phyloP scores from a whole-genome alignment of 1,284 basidiomycete species.

The Pisolithus thermaeus region DNA sequence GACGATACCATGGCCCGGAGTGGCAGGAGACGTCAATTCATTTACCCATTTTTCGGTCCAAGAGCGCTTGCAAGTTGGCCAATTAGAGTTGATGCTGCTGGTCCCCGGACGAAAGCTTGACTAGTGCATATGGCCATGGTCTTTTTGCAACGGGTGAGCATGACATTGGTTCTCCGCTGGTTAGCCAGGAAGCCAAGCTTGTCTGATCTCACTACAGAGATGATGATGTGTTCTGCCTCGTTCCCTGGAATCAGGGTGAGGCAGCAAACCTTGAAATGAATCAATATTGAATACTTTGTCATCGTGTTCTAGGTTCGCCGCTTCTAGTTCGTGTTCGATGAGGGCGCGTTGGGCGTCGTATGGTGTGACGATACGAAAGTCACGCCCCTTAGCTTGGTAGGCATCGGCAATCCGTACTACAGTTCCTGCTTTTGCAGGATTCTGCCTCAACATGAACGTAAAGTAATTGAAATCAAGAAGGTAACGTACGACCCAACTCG shows the following conservation, averaged over 20 bases:
- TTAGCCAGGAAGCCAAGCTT: constrained; percentile 28
- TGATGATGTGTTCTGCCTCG: background rate
- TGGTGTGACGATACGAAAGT: constrained; percentile 32
- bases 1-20: too few species aligned
- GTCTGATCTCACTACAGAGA: constrained; percentile 24
- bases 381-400: constrained; percentile 6
- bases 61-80: constrained; percentile 39
- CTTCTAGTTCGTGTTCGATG: constrained; percentile 47
- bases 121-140: constrained; percentile 51
- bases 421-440: constrained; percentile 20
- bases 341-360: constrained; percentile 57
- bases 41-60: constrained; percentile 35
- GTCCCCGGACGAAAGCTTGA: constrained; percentile 37
- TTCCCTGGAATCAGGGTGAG: too few species aligned
- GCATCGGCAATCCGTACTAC: constrained; percentile 17
- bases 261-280: constrained; percentile 52
- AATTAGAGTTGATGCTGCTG: constrained; percentile 38
- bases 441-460: constrained; percentile 11
- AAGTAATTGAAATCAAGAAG: background rate
- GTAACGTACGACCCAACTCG: constrained; percentile 24
- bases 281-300: constrained; percentile 61
- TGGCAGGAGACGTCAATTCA: background rate
- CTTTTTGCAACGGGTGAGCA: constrained; percentile 57
- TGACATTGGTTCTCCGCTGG: constrained; percentile 54
- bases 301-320: constrained; percentile 38